Conservation (phyloP, 352 stramenopile genomes). For the Phytophthora pisi region DNA sequence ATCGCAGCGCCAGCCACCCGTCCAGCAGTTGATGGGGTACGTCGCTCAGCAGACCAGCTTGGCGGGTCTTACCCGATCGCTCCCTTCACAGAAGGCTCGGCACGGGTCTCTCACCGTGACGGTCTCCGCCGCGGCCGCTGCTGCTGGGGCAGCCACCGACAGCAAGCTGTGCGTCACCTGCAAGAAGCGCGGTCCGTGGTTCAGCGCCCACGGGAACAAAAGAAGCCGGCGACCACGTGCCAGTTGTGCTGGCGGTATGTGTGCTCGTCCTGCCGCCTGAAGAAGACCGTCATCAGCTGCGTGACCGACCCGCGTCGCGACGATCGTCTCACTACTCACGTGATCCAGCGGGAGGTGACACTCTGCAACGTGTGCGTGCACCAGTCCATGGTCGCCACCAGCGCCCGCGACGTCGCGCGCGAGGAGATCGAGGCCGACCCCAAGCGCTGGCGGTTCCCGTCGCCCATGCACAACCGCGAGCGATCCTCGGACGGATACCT, state of each 20-base stretch:
- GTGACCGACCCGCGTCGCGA: constrained; percentile 31
- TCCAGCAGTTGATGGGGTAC: constrained; percentile 17
- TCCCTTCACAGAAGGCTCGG: constrained; percentile 25
- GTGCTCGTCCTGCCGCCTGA: constrained; percentile 60
- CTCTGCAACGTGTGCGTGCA: constrained; percentile 51
- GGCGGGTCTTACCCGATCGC: constrained; percentile 26
- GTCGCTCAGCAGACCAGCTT: constrained; percentile 28
- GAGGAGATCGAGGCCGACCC: constrained; percentile 41
- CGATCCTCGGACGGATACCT: constrained; percentile 19
- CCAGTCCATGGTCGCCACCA: constrained; percentile 42
- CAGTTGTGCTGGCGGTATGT: constrained; percentile 55
- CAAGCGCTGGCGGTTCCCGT: constrained; percentile 28
- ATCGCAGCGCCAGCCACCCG: constrained; percentile 30
- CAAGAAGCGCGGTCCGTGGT: constrained; percentile 43
- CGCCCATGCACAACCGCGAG: constrained; percentile 17
- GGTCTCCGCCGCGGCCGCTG: constrained; percentile 30
- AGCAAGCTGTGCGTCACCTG: constrained; percentile 43
- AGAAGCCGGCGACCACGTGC: constrained; percentile 43
- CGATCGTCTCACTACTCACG: constrained; percentile 23
- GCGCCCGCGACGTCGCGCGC: constrained; percentile 38
- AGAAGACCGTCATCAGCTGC: constrained; percentile 46
- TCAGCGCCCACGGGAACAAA: constrained; percentile 32
- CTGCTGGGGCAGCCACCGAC: constrained; percentile 13
- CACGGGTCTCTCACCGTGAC: constrained; percentile 35
- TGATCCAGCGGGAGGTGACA: constrained; percentile 43